A percentile compares a stretch with the other conserved stretches of the same genome.
phyloP scores from a whole-genome alignment of 768 basidiomycete species.

The Mycena pura region DNA sequence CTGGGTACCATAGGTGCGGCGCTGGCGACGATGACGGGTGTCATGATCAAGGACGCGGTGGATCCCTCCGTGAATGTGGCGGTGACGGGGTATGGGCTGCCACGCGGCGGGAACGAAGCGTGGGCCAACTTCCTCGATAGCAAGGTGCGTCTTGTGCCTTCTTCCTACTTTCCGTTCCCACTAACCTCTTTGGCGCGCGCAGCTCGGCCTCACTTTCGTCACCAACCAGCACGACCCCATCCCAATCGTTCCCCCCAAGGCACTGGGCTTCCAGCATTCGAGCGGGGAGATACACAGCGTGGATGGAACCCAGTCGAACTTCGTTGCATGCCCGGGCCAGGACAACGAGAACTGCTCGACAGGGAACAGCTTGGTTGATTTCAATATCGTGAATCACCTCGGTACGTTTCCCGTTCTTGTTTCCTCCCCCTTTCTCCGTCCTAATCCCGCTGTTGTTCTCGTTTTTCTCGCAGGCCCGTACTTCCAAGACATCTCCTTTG shows the following conservation, averaged over 20 bases:
- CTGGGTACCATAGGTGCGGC: constrained; percentile 43
- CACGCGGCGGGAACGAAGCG: constrained; percentile 50
- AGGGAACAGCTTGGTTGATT: not conserved
- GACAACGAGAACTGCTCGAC: constrained; percentile 38
- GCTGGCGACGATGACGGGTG: constrained; percentile 52
- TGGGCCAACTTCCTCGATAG: constrained; percentile 52
- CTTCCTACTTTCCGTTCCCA: not conserved
- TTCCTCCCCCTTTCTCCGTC: not conserved
- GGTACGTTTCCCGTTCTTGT: constrained; percentile 26
- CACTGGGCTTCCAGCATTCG: constrained; percentile 44
- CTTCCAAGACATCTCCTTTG: constrained; percentile 38
- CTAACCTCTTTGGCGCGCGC: not conserved
- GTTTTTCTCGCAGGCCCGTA: constrained; percentile 34
- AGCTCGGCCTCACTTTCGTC: constrained; percentile 38
- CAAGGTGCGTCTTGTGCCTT: constrained; percentile 26
- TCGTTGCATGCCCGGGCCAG: constrained; percentile 45
- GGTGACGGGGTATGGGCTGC: constrained; percentile 49
- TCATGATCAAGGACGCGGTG: constrained; percentile 46
- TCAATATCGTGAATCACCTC: constrained; percentile 25
- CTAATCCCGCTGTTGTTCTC: not conserved
- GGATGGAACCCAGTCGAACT: constrained; percentile 29
- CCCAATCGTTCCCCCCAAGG: constrained; percentile 44
- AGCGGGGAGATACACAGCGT: constrained; percentile 48
- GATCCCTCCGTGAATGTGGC: constrained; percentile 39
- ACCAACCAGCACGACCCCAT: constrained; percentile 53